Evolutionary conservation across 176 grass and related monocot species (phyloP).

Genomic region (Carex parvula): DNA sequence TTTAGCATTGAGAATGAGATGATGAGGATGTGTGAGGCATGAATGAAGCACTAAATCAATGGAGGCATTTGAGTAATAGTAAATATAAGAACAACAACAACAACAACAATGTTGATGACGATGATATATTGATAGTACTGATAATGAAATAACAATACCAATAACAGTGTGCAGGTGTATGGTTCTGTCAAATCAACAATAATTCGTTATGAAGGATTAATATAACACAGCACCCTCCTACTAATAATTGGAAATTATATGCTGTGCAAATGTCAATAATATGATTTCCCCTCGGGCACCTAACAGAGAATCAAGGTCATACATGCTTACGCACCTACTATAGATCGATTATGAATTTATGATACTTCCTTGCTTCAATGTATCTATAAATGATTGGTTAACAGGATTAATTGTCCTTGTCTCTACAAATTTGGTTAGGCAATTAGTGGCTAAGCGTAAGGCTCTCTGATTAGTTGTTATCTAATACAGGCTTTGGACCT

Average conservation of each 20-base stretch:
- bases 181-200: neutral
- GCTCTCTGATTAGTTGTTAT: constrained; percentile 15
- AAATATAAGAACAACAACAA: neutral
- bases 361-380: neutral
- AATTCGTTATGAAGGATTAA: neutral
- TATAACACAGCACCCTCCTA: neutral
- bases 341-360: constrained; percentile 9
- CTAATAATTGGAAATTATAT: constrained; percentile 20
- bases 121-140: neutral
- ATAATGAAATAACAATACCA: neutral
- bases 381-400: neutral
- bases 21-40: too few relatives aligned
- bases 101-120: neutral
- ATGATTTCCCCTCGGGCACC: neutral
- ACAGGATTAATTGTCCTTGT: constrained; percentile 26
- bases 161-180: neutral
- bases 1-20: too few relatives aligned
- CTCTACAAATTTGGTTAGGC: constrained; percentile 6
- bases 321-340: constrained; percentile 9
- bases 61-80: too few relatives aligned
- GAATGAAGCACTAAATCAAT: too few relatives aligned
- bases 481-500: neutral
- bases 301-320: neutral
- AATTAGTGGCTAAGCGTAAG: constrained; percentile 21
- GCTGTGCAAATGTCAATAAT: neutral